These are phyloP conservation scores for Termitomyces sp. DNA, from an alignment of 768 basidiomycete genomes.

Conservation along the genomic window DNA sequence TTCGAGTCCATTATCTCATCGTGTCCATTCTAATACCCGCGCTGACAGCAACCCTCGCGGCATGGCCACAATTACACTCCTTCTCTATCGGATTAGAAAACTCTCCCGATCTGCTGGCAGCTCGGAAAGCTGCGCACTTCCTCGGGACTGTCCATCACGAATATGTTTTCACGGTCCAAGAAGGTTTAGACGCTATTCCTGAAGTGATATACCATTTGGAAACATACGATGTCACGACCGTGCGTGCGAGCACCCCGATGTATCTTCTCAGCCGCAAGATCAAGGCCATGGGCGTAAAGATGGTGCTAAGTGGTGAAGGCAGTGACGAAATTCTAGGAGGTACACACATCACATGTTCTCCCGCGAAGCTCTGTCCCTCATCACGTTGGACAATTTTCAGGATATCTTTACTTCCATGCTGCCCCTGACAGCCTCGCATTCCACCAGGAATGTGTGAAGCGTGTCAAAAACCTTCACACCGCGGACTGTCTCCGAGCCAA, in stretches of 20 bases:
- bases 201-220: slow-evolving; percentile 98
- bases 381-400: slow-evolving; percentile 29
- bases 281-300: slow-evolving; percentile 99
- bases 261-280: slow-evolving; percentile 97
- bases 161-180: slow-evolving; percentile 96
- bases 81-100: slow-evolving; percentile 95
- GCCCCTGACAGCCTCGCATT: slow-evolving; percentile 85
- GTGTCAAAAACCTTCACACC: slow-evolving; percentile 97
- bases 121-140: slow-evolving; percentile 87
- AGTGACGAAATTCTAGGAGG: slow-evolving; percentile 98
- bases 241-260: slow-evolving; percentile 97
- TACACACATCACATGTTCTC: slow-evolving; percentile 19
- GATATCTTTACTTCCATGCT: slow-evolving; percentile 99
- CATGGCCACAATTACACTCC: slow-evolving; percentile 96
- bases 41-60: slow-evolving; percentile 58
- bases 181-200: slow-evolving; percentile 93
- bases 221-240: slow-evolving; percentile 98
- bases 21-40: not conserved
- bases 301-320: slow-evolving; percentile 97
- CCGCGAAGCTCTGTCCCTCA: not conserved
- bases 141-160: slow-evolving; percentile 96
- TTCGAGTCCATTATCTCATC: not conserved
- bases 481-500: slow-evolving; percentile 97
- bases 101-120: slow-evolving; percentile 93
- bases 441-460: slow-evolving; percentile 91